phyloP scores from a whole-genome alignment of 306 rosid species.

The Hippophae gyantsensis region DNA sequence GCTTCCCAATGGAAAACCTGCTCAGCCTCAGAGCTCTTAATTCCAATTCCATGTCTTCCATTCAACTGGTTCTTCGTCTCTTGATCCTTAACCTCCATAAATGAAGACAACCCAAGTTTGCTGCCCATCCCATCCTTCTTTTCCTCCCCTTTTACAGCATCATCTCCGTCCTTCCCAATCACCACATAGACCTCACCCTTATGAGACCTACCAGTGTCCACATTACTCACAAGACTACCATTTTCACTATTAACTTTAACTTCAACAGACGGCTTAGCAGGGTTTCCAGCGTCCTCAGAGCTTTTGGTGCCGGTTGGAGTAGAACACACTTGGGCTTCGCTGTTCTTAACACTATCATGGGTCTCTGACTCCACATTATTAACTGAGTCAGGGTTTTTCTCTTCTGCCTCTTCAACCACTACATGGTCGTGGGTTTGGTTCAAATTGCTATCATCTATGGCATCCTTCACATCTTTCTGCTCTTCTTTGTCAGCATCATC shows the following conservation, averaged over 20 bases:
- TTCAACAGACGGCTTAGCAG: neutral
- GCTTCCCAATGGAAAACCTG: constrained; percentile 2
- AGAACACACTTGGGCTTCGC: neutral
- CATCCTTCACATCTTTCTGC: neutral
- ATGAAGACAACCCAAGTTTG: constrained; percentile 13
- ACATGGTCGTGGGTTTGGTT: constrained; percentile 1
- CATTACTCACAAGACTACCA: constrained; percentile 5
- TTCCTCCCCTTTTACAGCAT: constrained; percentile 6
- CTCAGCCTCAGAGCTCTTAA: constrained; percentile 5
- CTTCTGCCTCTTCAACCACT: constrained; percentile 2
- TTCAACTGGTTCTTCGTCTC: constrained; percentile 13
- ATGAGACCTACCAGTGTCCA: neutral
- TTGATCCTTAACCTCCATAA: constrained; percentile 6
- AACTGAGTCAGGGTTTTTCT: constrained; percentile 9
- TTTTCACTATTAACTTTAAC: neutral
- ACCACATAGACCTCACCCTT: constrained; percentile 8
- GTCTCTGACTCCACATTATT: constrained; percentile 9
- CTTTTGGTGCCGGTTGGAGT: neutral
- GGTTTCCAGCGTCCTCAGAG: neutral
- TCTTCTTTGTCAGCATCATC: neutral
- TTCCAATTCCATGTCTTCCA: constrained; percentile 13
- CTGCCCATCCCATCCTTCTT: constrained; percentile 15
- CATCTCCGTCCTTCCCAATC: constrained; percentile 1
- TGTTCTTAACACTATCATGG: constrained; percentile 7
- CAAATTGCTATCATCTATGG: neutral